Conservation (phyloP, 768 basidiomycete species). For the Amanita rubescens region DNA sequence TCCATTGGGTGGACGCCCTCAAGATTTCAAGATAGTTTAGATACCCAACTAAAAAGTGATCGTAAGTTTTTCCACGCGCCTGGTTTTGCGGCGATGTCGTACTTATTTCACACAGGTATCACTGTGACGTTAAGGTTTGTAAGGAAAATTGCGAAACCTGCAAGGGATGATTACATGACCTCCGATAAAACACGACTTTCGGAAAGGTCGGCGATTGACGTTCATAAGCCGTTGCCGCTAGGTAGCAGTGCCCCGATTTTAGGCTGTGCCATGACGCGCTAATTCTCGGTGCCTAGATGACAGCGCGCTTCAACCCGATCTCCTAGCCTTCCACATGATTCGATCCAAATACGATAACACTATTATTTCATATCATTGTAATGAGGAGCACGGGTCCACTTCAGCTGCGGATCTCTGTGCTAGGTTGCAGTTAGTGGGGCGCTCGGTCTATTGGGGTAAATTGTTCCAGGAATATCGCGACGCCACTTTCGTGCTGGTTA, state of each 20-base stretch:
- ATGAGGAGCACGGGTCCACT: slow-evolving; percentile 29
- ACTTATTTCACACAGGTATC: slow-evolving; percentile 34
- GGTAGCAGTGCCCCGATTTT: neutral
- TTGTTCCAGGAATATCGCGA: slow-evolving; percentile 35
- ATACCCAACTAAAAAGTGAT: slow-evolving; percentile 32
- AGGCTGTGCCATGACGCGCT: slow-evolving; percentile 1
- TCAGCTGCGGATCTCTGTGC: slow-evolving; percentile 35
- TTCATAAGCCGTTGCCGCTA: slow-evolving; percentile 16
- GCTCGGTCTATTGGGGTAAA: slow-evolving; percentile 41
- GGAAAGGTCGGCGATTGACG: slow-evolving; percentile 23
- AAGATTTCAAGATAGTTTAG: slow-evolving; percentile 45
- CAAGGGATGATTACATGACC: neutral
- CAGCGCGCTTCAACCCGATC: slow-evolving; percentile 26
- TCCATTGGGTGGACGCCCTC: slow-evolving; percentile 63
- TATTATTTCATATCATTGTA: slow-evolving; percentile 41
- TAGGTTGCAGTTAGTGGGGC: slow-evolving; percentile 41
- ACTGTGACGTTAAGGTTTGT: slow-evolving; percentile 51
- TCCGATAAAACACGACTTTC: neutral
- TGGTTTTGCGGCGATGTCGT: slow-evolving; percentile 10
- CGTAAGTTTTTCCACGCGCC: slow-evolving; percentile 29
- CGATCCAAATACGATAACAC: slow-evolving; percentile 36
- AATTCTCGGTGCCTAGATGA: slow-evolving; percentile 21
- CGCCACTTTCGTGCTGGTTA: slow-evolving; percentile 48
- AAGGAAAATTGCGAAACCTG: slow-evolving; percentile 25
- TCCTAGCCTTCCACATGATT: slow-evolving; percentile 42